Conservation (phyloP, 2,329 filamentous ascomycete species). For the Tolypocladium guangdongense region DNA sequence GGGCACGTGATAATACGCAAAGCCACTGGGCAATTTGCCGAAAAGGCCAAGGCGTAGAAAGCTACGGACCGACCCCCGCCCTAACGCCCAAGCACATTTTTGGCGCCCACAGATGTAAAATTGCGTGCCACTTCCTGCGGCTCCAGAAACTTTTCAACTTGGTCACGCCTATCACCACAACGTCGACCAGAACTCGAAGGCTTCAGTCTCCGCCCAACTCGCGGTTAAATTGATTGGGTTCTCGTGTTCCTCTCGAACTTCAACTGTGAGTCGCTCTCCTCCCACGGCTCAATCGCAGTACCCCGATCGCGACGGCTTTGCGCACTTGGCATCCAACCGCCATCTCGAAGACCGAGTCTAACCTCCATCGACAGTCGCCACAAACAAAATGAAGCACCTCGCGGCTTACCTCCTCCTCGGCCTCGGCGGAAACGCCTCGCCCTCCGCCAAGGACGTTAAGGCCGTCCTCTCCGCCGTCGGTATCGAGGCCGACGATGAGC, state of each 20-base stretch:
- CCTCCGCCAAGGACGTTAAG: constrained; percentile 80
- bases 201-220: constrained; percentile 94
- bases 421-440: constrained; percentile 85
- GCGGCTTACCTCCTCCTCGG: constrained; percentile 96
- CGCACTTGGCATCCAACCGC: background rate
- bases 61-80: constrained; percentile 7
- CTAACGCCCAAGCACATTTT: constrained; percentile 16
- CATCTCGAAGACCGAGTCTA: constrained; percentile 9
- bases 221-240: constrained; percentile 99
- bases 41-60: background rate
- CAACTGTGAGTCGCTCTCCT: constrained; percentile 21
- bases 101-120: constrained; percentile 24
- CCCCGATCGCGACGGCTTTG: background rate
- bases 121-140: constrained; percentile 11
- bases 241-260: constrained; percentile 57
- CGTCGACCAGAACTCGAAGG: constrained; percentile 70
- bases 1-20: background rate
- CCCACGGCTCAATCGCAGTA: background rate
- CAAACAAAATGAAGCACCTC: constrained; percentile 95
- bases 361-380: constrained; percentile 21
- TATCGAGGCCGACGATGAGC: constrained; percentile 84
- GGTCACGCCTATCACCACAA: constrained; percentile 14
- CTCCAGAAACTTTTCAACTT: constrained; percentile 17
- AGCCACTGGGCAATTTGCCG: no score
- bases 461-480: constrained; percentile 84